Evolutionary conservation across 192 early-diverging fungal species (phyloP), one percentile per base, ranked within the genome.

Genomic region (Umbelopsis sp.): DNA sequence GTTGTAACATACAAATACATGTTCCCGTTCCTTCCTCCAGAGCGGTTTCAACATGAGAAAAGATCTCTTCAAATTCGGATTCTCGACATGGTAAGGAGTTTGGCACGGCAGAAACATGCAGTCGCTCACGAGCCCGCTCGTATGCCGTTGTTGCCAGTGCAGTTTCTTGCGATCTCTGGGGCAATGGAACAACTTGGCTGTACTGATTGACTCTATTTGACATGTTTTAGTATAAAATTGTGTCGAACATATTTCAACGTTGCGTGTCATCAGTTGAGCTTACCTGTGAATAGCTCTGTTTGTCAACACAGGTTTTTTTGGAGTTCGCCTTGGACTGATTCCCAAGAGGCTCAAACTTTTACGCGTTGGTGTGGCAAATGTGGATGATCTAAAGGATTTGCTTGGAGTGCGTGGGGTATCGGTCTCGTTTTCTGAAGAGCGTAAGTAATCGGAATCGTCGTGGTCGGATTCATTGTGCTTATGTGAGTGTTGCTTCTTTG

Each of bases 31-130:
- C 85, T 69, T 96, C 91, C 69, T 93, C 85, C n/a, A 98, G 84
- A 0, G 95, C 93, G 46, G 76, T 85, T 68, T 90, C 86, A 10
- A 99, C 67, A 30, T 91, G 85, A 2, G 83, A 84, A 61, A 91
- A 87, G 23, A 99, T 90, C 25, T 92, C 83, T 22, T 82, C 85
- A 84, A 95, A 97, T 81, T 99, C 95, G 16, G 88, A 83, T 74
- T 99, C 97, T 3, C 97, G 86, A 64, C 97, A 95, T n/a, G 97
- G 97, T 25, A 99, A 83, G 15, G 87, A 76, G 33, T 97, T 90
- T 4, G 97, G 97, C 0, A 96, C 90, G 13, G 92, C 92, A 2
- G 94, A 91, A 18, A 95, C 92, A 75, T 95, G 94, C n/a, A 99
- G 72, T n/a, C 89, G 79, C 64, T 89, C 85, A 4, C 92, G 81